Base-by-base conservation (phyloP, 768 basidiomycete species). In the Auriscalpium vulgare region DNA sequence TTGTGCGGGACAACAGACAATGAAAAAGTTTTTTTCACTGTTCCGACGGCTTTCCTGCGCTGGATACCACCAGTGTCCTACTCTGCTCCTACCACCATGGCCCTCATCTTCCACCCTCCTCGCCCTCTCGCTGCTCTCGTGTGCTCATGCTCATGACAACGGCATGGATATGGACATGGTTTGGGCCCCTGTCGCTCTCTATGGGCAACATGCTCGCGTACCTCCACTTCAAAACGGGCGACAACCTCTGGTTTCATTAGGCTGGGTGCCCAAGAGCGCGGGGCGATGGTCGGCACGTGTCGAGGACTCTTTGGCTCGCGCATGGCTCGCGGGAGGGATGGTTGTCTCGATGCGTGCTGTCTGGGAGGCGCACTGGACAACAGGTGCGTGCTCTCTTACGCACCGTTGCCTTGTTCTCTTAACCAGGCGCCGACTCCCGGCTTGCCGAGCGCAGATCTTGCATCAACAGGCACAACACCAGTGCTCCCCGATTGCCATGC, bases 261-360 rank as follows among this genome's bases (percentile, higher is more conserved):
- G 82, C 2, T 95, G 92, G 92, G 83, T 85, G 0, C 91, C 92
- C 0, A 66, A 70, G 2, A 77, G 74, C 23, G 63, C 68, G 84
- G 87, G 1, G 80, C 88, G 5, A 81, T 91, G 67, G 74, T 81
- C 3, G 91, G 89, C 10, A 75, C 91, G 0, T 91, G 88, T 59
- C 73, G 95, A 14, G 93, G 82, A 0, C 65, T 95, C 14, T 85
- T 93, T 64, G 54, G 56, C 76, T 95, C 2, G 85, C 80, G 0
- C 58, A n/a, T n/a, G 92, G 2, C 70, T 88, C 21, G n/a, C n/a
- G n/a, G n/a, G 88, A 93, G 37, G 69, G 93, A 40, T 91, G 86
- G 82, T 65, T 92, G n/a, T 72, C 76, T 0, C 83, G 1, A 73
- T 83, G 46, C 67, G 83, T 45, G 72, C 71, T 0, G 69, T 83